phyloP scores from a whole-genome alignment of 2,329 filamentous ascomycete genomes.

The Fusarium setosum region DNA sequence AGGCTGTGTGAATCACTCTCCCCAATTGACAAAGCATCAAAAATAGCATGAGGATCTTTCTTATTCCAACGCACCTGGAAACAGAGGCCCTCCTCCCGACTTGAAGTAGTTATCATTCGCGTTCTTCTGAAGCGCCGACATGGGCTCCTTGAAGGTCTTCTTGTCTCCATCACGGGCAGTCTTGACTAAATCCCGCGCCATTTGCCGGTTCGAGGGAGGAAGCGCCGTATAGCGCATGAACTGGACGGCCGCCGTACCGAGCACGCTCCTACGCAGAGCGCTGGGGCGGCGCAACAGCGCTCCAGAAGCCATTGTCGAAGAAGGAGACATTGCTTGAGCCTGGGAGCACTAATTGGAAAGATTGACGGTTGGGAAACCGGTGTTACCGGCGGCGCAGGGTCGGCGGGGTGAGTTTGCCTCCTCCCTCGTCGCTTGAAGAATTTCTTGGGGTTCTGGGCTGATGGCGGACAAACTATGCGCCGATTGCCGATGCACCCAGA shows the following conservation, averaged over 20 bases:
- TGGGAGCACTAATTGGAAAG: constrained; percentile 3
- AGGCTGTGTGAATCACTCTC: neutral
- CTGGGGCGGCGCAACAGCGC: constrained; percentile 36
- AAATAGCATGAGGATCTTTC: too few relatives aligned
- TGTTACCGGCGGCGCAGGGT: constrained; percentile 39
- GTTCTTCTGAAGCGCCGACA: constrained; percentile 46
- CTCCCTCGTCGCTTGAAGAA: too few relatives aligned
- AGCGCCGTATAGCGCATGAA: constrained; percentile 40
- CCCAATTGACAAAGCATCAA: constrained; percentile 9
- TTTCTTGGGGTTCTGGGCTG: constrained; percentile 38
- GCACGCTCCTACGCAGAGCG: constrained; percentile 32
- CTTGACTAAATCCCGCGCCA: constrained; percentile 46
- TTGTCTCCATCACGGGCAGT: constrained; percentile 33
- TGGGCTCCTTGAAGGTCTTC: constrained; percentile 43
- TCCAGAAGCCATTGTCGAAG: constrained; percentile 29
- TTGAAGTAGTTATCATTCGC: constrained; percentile 49
- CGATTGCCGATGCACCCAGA: constrained; percentile 5
- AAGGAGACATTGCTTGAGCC: constrained; percentile 31
- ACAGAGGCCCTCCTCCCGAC: constrained; percentile 48
- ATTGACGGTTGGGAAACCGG: constrained; percentile 15
- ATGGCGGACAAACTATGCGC: constrained; percentile 37
- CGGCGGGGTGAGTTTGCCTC: too few relatives aligned
- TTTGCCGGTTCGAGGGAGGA: constrained; percentile 37
- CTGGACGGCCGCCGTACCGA: constrained; percentile 35
- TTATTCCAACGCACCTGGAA: constrained; percentile 44